These are phyloP conservation scores for Begonia masoniana DNA, from an alignment of 306 rosid genomes.

Conservation along the genomic window DNA sequence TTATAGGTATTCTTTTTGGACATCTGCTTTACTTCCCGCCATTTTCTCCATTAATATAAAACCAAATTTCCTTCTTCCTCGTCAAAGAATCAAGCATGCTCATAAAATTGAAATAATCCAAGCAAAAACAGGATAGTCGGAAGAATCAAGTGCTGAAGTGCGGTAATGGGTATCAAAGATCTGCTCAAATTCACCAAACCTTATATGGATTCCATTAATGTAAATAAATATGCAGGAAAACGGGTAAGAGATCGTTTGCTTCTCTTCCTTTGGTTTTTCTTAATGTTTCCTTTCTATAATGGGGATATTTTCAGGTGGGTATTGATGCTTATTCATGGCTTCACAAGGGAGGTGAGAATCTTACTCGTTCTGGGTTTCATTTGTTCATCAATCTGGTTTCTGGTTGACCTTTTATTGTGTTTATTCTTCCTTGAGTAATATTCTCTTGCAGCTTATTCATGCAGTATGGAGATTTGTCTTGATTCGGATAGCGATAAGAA, in stretches of 20 bases:
- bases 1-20: background rate
- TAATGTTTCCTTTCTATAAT: background rate
- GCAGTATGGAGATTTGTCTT: slow-evolving; percentile 87
- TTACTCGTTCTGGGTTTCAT: background rate
- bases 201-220: slow-evolving; percentile 46
- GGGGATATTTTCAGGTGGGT: slow-evolving; percentile 55
- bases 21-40: slow-evolving; percentile 51
- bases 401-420: background rate
- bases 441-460: slow-evolving; percentile 80
- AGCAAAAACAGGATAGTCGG: background rate
- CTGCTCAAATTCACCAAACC: slow-evolving; percentile 93
- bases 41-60: slow-evolving; percentile 18
- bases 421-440: slow-evolving; percentile 33
- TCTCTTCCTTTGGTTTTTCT: background rate
- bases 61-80: background rate
- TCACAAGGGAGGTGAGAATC: slow-evolving; percentile 69
- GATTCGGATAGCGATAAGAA: slow-evolving; percentile 50
- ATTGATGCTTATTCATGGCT: slow-evolving; percentile 98
- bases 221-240: slow-evolving; percentile 63
- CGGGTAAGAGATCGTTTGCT: slow-evolving; percentile 32
- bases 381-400: background rate
- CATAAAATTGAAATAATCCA: too few species aligned
- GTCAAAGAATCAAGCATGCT: background rate
- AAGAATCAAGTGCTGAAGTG: background rate
- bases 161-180: slow-evolving; percentile 83